Evolutionary conservation across 257 asterid genomes (phyloP).

Genomic region (Scutellaria baicalensis): DNA sequence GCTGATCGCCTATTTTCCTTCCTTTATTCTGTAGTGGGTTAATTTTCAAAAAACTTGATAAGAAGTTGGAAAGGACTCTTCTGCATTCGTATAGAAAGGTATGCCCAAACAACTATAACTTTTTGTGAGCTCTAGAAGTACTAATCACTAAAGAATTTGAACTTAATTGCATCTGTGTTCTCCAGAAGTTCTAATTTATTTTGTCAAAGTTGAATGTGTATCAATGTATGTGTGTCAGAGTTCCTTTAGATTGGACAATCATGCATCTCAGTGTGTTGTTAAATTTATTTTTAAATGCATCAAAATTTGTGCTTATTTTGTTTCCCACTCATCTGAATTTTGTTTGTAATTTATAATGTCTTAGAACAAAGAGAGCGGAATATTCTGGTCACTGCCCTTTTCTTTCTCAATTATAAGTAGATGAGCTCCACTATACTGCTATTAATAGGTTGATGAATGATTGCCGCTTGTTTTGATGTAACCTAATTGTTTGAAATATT

Average conservation of each 20-base stretch:
- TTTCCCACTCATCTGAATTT: neutral
- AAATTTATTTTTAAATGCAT: neutral
- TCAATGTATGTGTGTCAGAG: neutral
- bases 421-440: neutral
- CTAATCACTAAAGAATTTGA: neutral
- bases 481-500: constrained; percentile 15
- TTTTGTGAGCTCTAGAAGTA: neutral
- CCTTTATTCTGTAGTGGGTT: constrained; percentile 58
- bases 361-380: constrained; percentile 5
- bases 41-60: constrained; percentile 77
- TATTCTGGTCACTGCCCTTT: neutral
- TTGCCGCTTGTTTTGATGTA: neutral
- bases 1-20: constrained; percentile 3
- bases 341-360: neutral
- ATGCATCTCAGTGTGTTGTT: neutral
- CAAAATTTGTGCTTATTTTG: neutral
- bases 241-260: neutral
- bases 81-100: constrained; percentile 93
- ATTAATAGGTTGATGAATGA: neutral
- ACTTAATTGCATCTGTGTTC: neutral
- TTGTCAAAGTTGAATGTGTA: neutral
- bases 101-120: constrained; percentile 5
- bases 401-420: neutral
- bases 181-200: neutral
- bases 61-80: constrained; percentile 89